A percentile compares a stretch with the other conserved stretches of the same genome.
phyloP scores from a whole-genome alignment of 805 yeast genomes.

The Candida boleticola region DNA sequence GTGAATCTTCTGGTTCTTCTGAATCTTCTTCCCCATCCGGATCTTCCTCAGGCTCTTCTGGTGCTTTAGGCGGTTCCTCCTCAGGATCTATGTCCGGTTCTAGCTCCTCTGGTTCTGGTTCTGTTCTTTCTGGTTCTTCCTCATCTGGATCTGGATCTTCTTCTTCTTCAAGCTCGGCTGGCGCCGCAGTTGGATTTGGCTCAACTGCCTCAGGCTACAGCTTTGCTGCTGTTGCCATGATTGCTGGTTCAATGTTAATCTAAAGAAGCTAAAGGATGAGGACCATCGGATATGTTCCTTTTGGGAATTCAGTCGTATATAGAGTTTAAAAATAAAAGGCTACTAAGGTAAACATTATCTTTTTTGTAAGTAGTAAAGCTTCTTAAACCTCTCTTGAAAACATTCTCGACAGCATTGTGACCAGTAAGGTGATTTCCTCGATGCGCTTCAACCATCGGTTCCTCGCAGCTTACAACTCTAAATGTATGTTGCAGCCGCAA shows the following conservation, averaged over 20 bases:
- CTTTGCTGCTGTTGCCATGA: constrained; percentile 12
- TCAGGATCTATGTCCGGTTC: constrained; percentile 8
- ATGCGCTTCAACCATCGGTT: too few relatives aligned
- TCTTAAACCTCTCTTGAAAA: too few relatives aligned
- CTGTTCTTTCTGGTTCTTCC: constrained; percentile 7
- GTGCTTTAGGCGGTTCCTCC: constrained; percentile 8
- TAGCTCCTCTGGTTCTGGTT: constrained; percentile 3
- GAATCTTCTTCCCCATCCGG: constrained; percentile 1
- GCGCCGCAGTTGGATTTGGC: constrained; percentile 4
- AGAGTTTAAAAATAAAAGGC: too few relatives aligned
- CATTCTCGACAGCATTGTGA: too few relatives aligned
- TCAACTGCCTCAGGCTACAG: constrained; percentile 8
- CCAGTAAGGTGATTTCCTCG: too few relatives aligned
- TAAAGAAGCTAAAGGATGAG: too few relatives aligned
- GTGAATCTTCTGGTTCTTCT: constrained; percentile 2
- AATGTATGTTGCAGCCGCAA: too few relatives aligned
- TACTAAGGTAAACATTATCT: too few relatives aligned
- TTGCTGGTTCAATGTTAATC: constrained; percentile 14
- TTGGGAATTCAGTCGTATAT: too few relatives aligned
- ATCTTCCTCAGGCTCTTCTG: constrained; percentile 4
- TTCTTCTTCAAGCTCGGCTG: constrained; percentile 7
- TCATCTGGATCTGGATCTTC: constrained; percentile 7
- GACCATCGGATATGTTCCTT: too few relatives aligned
- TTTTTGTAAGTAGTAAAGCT: too few relatives aligned
- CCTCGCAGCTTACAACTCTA: too few relatives aligned